Conservation (phyloP, 768 basidiomycete genomes). For the Suillus occidentalis region DNA sequence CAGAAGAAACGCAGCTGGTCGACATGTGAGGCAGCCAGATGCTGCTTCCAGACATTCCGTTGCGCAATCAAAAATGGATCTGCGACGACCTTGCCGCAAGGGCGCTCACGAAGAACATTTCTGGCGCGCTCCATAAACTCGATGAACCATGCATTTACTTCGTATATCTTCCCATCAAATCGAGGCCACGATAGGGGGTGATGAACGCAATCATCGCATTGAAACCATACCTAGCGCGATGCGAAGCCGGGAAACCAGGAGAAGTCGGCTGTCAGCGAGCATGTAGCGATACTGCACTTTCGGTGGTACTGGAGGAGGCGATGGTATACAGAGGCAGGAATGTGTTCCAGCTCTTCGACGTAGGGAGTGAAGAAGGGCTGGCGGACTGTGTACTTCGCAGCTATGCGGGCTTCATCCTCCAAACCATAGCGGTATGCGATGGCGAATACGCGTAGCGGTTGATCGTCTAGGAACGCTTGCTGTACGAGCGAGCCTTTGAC, state of each 20-base stretch:
- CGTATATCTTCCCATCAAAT: constrained; percentile 35
- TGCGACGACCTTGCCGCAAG: constrained; percentile 29
- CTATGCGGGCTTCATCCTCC: constrained; percentile 33
- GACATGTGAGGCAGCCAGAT: constrained; percentile 28
- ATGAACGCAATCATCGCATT: constrained; percentile 38
- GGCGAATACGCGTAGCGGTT: constrained; percentile 39
- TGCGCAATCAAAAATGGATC: constrained; percentile 32
- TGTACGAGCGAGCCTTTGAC: constrained; percentile 29
- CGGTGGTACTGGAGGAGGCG: constrained; percentile 37
- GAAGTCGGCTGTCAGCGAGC: constrained; percentile 34
- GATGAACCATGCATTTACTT: constrained; percentile 36
- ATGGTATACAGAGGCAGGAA: constrained; percentile 37
- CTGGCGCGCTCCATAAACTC: constrained; percentile 35
- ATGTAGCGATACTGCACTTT: constrained; percentile 31
- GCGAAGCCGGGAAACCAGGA: constrained; percentile 37
- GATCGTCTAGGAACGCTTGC: constrained; percentile 26
- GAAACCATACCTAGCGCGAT: constrained; percentile 39
- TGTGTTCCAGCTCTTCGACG: constrained; percentile 37
- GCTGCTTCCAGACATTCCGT: constrained; percentile 32
- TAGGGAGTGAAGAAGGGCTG: constrained; percentile 36
- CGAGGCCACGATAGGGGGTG: constrained; percentile 35
- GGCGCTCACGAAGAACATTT: constrained; percentile 30
- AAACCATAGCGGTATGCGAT: constrained; percentile 39
- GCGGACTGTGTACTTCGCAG: constrained; percentile 36
- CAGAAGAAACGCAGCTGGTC: constrained; percentile 24